Percentiles rank a stretch among this genome's conserved stretches.
Evolutionary conservation across 2,329 filamentous ascomycete species (phyloP).

Genomic region (Fusarium redolens): DNA sequence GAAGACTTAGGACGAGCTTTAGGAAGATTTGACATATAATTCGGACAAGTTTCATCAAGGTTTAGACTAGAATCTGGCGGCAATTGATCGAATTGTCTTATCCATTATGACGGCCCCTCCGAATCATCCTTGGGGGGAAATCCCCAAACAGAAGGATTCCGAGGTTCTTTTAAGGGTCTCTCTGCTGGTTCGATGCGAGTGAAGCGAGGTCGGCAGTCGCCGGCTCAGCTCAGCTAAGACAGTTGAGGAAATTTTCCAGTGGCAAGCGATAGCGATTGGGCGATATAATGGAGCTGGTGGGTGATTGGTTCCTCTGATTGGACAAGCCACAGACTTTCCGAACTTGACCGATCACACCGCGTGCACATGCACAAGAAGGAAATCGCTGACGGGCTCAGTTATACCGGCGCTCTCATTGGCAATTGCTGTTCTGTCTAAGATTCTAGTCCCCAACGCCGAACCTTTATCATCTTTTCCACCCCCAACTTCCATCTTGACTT

Average conservation of each 20-base stretch:
- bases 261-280: constrained; percentile 30
- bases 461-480: constrained; percentile 16
- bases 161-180: constrained; percentile 4
- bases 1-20: neutral
- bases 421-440: constrained; percentile 26
- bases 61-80: neutral
- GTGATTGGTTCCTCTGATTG: constrained; percentile 9
- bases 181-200: constrained; percentile 16
- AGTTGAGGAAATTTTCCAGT: constrained; percentile 17
- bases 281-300: neutral
- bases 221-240: constrained; percentile 23
- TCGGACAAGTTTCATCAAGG: neutral
- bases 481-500: neutral
- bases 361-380: constrained; percentile 25
- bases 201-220: constrained; percentile 22
- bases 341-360: constrained; percentile 40
- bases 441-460: neutral
- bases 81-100: neutral
- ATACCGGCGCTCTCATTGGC: constrained; percentile 42
- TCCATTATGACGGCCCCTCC: neutral
- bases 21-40: neutral
- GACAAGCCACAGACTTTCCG: constrained; percentile 28
- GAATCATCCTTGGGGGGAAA: neutral
- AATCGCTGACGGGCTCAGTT: constrained; percentile 33
- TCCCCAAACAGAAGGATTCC: constrained; percentile 1